Evolutionary conservation across 1,284 basidiomycete genomes (phyloP), one percentile per base, ranked within the genome.

Genomic region (Xerocomus nothofagi): DNA sequence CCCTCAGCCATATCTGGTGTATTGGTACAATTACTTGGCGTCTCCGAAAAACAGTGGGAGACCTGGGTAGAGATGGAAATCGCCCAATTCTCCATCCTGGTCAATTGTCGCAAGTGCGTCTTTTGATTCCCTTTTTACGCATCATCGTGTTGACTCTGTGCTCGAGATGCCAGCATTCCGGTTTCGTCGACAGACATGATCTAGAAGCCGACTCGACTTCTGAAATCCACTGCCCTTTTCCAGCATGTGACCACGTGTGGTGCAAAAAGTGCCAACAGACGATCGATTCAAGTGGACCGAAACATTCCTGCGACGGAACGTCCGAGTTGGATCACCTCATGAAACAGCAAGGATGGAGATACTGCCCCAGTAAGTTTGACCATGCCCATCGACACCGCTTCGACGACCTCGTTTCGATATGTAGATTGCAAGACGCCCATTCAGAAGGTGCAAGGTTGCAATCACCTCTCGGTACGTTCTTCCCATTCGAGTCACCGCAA

Each of bases 401-500:
- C 15, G n/a, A 50, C 9, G 12, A 29, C 20, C 5, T 27, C 3
- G 15, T 6, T 32, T 34, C 15, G 27, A 15, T 34, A 1, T 17
- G 23, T 51, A 82, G 82, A 79, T 2, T 86, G 83, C 58, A 68
- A 71, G 48, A 82, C 82, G 0, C 79, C 81, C 0, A 75, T 78
- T 18, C 77, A 80, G 60, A 86, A 84, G 60, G 61, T 62, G 1
- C 60, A 65, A 1, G 84, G 83, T 0, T 86, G 83, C 59, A 83
- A 85, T 57, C 81, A 86, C 62, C 82, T 86, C 72, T 79, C 79
- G 47, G 83, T 82, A 51, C 56, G 78, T 61, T 23, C n/a, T n/a
- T 39, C 18, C 17, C 15, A 40, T 33, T 44, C 23, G 29, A 41
- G 18, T 27, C 11, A 8, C 18, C 34, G 24, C 23, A 5, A 26